Evolutionary conservation across 129 eudicot genomes (phyloP).

Genomic region (Ambrosia trifida): DNA sequence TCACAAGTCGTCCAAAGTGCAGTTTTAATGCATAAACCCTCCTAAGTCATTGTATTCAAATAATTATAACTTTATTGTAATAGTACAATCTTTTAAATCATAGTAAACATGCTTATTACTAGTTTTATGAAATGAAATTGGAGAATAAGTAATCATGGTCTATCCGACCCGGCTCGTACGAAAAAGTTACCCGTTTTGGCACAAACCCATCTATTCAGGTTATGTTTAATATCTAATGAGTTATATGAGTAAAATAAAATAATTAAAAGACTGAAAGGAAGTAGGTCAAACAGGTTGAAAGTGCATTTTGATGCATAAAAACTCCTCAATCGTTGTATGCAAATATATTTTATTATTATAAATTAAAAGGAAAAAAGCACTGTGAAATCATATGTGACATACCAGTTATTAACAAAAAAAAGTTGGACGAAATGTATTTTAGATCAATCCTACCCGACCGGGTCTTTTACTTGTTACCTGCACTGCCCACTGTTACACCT

Average conservation of each 20-base stretch:
- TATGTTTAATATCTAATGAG: neutral
- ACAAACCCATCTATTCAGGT: neutral
- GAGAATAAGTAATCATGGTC: neutral
- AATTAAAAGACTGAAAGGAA: no score
- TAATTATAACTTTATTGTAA: neutral
- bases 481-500: neutral
- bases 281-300: neutral
- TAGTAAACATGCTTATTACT: neutral
- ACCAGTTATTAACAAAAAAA: neutral
- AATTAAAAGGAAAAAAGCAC: neutral
- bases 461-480: neutral
- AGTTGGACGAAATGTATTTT: neutral
- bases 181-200: neutral
- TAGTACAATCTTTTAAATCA: neutral
- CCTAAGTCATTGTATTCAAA: neutral
- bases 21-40: conserved; percentile 7
- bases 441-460: neutral
- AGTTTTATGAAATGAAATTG: neutral
- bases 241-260: neutral
- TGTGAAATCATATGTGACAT: neutral
- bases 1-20: neutral
- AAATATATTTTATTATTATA: neutral
- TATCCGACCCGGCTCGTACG: neutral
- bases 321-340: neutral
- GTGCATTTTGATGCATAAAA: neutral